Evolutionary conservation across 2,329 filamentous ascomycete species (phyloP).

Genomic region (Colletotrichum aenigma): DNA sequence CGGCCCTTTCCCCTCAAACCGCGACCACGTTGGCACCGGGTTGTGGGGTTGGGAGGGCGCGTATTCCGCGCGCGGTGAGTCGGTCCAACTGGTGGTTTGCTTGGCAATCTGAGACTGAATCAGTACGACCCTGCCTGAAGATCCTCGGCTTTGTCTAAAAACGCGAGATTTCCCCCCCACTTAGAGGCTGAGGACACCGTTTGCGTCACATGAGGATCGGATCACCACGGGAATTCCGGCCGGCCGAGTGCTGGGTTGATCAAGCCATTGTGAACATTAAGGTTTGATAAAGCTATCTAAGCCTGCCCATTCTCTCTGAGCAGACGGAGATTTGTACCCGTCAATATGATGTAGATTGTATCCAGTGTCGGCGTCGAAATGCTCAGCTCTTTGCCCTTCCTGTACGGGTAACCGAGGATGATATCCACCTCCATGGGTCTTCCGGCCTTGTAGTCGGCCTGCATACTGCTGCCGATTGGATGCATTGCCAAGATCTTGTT

Average conservation of each 20-base stretch:
- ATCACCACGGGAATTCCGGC: neutral
- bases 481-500: constrained; percentile 51
- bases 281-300: neutral
- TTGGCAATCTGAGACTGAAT: neutral
- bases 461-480: constrained; percentile 56
- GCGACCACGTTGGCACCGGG: neutral
- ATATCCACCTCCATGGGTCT: constrained; percentile 67
- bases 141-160: neutral
- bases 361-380: constrained; percentile 57
- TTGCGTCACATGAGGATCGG: neutral
- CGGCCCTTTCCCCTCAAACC: neutral
- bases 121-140: neutral
- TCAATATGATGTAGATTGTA: constrained; percentile 37
- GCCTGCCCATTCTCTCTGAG: neutral
- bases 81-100: neutral
- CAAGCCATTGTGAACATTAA: neutral
- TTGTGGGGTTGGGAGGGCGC: neutral
- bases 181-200: neutral
- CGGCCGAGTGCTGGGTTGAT: neutral
- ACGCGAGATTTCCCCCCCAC: neutral
- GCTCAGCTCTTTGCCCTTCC: constrained; percentile 57
- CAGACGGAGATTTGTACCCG: constrained; percentile 29
- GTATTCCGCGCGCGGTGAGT: neutral
- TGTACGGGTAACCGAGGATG: constrained; percentile 64
- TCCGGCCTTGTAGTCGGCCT: constrained; percentile 60